These are phyloP conservation scores for Triglochin maritima DNA, from an alignment of 106 monocot genomes.

Conservation along the genomic window DNA sequence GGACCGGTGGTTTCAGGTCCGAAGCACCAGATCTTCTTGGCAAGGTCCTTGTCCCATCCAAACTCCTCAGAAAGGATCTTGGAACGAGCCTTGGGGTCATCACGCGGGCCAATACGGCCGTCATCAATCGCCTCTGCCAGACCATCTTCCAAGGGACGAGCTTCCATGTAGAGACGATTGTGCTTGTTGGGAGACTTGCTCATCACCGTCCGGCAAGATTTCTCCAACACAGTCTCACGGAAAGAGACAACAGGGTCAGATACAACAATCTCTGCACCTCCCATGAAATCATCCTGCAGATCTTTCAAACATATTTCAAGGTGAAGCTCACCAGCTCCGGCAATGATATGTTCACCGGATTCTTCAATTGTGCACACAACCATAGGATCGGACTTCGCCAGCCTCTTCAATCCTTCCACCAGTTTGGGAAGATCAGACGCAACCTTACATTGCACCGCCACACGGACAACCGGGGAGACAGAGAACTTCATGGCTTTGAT, in stretches of 20 bases:
- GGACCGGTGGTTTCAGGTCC: constrained; percentile 46
- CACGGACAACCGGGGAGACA: constrained; percentile 43
- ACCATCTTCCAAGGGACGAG: constrained; percentile 35
- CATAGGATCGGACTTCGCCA: constrained; percentile 50
- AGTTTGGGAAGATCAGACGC: constrained; percentile 48
- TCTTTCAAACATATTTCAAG: constrained; percentile 46
- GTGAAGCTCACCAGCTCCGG: constrained; percentile 41
- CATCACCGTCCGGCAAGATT: constrained; percentile 34
- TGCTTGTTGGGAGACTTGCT: constrained; percentile 51
- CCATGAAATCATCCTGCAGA: constrained; percentile 43
- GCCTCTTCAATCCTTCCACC: constrained; percentile 35
- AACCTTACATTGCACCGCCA: constrained; percentile 41
- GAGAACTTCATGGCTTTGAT: constrained; percentile 46
- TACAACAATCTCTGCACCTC: constrained; percentile 38
- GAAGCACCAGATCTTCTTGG: constrained; percentile 52
- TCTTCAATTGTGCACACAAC: constrained; percentile 35
- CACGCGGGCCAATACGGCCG: constrained; percentile 32
- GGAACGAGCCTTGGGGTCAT: constrained; percentile 32
- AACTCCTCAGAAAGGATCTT: constrained; percentile 39
- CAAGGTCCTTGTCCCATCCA: constrained; percentile 49
- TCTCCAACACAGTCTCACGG: constrained; percentile 43
- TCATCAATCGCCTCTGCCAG: constrained; percentile 42
- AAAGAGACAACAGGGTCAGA: constrained; percentile 40
- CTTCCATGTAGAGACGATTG: constrained; percentile 44
- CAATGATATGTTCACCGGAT: constrained; percentile 40